Base-by-base conservation (phyloP, 768 basidiomycete genomes). In the Gautieria morchelliformis region DNA sequence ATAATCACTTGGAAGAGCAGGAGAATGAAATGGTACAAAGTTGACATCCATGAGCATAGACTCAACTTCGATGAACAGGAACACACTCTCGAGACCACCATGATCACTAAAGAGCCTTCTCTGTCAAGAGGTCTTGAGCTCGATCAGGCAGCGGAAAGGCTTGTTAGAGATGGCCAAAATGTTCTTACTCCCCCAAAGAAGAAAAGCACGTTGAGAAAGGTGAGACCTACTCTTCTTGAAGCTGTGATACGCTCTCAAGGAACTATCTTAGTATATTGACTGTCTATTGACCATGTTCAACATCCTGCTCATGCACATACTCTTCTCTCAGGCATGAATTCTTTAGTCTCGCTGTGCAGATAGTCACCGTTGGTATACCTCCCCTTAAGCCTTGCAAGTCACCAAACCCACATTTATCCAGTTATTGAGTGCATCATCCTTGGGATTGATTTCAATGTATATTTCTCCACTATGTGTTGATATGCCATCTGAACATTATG, bases 131-230 rank as follows among this genome's bases (percentile, higher is more conserved):
- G 84, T 12, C 72, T 86, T 15, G 74, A 77, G 11, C 52, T 69
- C 7, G 74, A 73, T 32, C 82, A 84, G 59, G 83, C 82, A 20
- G 76, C 74, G 56, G 64, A 62, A 10, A 75, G 83, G 56, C 74
- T 86, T n/a, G 65, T 72, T 52, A 71, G 74, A 22, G 78, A 85
- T 66, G 84, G 84, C 0, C 77, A 67, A 24, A 86, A 86, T 64
- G 63, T 83, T 40, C 74, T 86, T 49, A 85, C 83, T 6, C 84
- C 83, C 22, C 82, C 83, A 0, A 78, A 78, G 68, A 85, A 83
- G 67, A 82, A 82, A 63, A 83, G 81, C 42, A 79, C 82, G 37
- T 63, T 84, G 12, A 74, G 78, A 63, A 83, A 83, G 78, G 84
- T 83, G 51, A 37, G 68, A 60, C 55, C 40, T 30, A 22, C 20